phyloP scores from a whole-genome alignment of 1,284 basidiomycete species.

The Ceratobasidium sp. region DNA sequence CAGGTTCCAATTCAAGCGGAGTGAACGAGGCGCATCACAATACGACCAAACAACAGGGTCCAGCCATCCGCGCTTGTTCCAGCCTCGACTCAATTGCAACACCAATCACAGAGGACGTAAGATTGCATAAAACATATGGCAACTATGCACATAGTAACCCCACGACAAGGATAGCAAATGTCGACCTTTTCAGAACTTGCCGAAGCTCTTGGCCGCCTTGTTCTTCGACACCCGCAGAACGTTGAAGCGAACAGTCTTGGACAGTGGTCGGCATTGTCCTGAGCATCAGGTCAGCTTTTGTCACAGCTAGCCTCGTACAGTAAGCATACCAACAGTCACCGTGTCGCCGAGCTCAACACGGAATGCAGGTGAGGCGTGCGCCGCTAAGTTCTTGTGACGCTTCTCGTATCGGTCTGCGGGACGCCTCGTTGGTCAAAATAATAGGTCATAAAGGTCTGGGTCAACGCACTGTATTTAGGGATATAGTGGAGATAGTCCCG shows the following conservation, averaged over 20 bases:
- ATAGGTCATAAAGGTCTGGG: constrained; percentile 1
- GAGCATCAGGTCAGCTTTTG: constrained; percentile 42
- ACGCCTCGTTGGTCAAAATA: constrained; percentile 27
- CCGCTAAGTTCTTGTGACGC: constrained; percentile 98
- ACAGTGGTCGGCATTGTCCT: constrained; percentile 98
- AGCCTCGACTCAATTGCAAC: constrained; percentile 2
- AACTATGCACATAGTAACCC: constrained; percentile 31
- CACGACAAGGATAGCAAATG: constrained; percentile 33
- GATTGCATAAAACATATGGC: constrained; percentile 45
- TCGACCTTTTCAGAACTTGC: constrained; percentile 80
- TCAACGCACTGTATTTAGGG: constrained; percentile 91
- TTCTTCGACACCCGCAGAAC: constrained; percentile 91
- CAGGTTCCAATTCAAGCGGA: constrained; percentile 43
- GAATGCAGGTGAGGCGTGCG: constrained; percentile 98
- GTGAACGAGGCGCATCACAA: constrained; percentile 37
- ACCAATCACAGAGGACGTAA: constrained; percentile 40
- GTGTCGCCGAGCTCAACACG: constrained; percentile 92
- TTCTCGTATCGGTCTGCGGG: constrained; percentile 90
- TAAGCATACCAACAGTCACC: constrained; percentile 90
- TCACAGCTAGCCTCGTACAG: neutral
- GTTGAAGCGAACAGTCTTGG: constrained; percentile 99
- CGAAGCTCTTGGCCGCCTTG: constrained; percentile 92
- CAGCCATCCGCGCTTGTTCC: constrained; percentile 2
- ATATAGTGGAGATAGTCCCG: constrained; percentile 99
- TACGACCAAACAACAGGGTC: constrained; percentile 40